phyloP scores from a whole-genome alignment of 1,284 basidiomycete genomes.

The Agroathelia rolfsii region DNA sequence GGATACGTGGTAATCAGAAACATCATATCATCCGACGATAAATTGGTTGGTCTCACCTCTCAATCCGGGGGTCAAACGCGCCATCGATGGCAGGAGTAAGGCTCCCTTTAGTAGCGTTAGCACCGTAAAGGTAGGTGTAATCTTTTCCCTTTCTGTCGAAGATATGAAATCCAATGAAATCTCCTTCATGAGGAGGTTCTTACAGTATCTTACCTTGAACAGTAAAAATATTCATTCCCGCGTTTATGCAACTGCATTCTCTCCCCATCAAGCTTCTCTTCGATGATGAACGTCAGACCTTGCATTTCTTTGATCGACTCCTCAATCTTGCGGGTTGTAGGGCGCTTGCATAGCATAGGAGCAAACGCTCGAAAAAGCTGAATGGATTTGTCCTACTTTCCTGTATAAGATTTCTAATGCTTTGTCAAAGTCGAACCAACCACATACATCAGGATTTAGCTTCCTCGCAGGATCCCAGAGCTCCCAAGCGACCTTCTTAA shows the following conservation, averaged over 20 bases:
- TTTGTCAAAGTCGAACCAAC: too few species aligned
- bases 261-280: constrained; percentile 95
- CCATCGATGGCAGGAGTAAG: constrained; percentile 76
- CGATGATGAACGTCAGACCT: constrained; percentile 69
- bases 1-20: constrained; percentile 8
- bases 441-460: constrained; percentile 48
- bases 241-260: constrained; percentile 89
- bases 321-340: constrained; percentile 67
- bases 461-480: constrained; percentile 57
- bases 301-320: constrained; percentile 79
- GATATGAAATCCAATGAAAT: constrained; percentile 6
- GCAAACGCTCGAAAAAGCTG: constrained; percentile 78
- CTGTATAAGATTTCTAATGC: too few species aligned
- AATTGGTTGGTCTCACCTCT: constrained; percentile 50
- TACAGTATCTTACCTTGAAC: constrained; percentile 53
- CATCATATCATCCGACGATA: constrained; percentile 1
- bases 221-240: constrained; percentile 84
- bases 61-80: constrained; percentile 66
- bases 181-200: constrained; percentile 2
- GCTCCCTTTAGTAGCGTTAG: constrained; percentile 69
- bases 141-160: constrained; percentile 77
- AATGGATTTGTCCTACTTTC: constrained; percentile 77
- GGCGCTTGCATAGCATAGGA: constrained; percentile 88
- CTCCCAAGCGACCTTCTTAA: constrained; percentile 84
- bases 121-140: constrained; percentile 88